Percentiles rank a stretch among this genome's conserved stretches.
Evolutionary conservation across 75 land plant species (phyloP).

Genomic region (Larix kaempferi): DNA sequence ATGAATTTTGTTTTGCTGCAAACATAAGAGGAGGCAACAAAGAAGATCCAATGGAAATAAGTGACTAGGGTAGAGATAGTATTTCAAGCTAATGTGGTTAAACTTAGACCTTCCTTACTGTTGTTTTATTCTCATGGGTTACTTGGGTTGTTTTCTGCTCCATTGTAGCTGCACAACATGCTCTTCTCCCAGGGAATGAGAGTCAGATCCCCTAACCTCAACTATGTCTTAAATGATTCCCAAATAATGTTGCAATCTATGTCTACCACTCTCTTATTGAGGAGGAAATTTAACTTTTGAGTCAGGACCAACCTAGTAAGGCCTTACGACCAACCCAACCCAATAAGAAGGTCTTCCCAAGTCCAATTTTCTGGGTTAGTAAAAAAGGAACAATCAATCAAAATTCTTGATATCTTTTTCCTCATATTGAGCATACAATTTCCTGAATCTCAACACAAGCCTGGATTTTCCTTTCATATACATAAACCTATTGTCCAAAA

Average conservation of each 20-base stretch:
- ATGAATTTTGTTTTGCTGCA: no score
- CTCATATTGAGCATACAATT: not conserved
- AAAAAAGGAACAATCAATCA: not conserved
- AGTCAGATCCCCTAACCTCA: not conserved
- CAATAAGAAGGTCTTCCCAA: not conserved
- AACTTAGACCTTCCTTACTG: conserved; percentile 4
- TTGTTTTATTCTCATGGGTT: not conserved
- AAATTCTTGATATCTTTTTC: not conserved
- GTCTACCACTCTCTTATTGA: not conserved
- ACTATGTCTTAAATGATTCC: not conserved
- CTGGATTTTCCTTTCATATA: conserved; percentile 8
- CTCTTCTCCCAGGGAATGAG: not conserved
- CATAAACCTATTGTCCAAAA: conserved; percentile 62
- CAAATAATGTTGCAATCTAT: not conserved
- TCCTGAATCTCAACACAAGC: not conserved
- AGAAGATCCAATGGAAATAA: no score
- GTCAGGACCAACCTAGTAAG: no score
- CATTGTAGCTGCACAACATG: not conserved
- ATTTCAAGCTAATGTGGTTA: conserved; percentile 8
- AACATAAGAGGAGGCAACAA: no score
- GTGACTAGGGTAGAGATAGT: no score
- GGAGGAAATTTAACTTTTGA: not conserved
- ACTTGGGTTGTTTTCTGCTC: not conserved
- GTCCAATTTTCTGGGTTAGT: not conserved
- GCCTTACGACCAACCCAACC: no score